These are phyloP conservation scores for Cicer judaicum DNA, from an alignment of 306 rosid genomes.

Conservation along the genomic window DNA sequence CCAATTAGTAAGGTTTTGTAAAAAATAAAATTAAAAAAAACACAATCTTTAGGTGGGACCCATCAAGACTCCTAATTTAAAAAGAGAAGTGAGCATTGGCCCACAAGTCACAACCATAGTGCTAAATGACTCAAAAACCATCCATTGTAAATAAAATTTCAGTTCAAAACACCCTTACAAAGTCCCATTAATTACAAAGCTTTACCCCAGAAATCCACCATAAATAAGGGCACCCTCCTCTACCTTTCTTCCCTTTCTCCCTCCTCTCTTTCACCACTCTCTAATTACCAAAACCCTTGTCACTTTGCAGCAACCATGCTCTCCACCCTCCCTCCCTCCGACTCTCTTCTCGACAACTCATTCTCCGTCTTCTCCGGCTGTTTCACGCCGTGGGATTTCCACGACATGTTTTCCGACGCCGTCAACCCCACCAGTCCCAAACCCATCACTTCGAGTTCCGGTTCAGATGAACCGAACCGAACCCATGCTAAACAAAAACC, in stretches of 20 bases:
- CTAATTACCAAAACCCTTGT: slow-evolving; percentile 36
- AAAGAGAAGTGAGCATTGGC: slow-evolving; percentile 24
- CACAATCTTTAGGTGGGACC: slow-evolving; percentile 43
- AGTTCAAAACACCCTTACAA: slow-evolving; percentile 47
- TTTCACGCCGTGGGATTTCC: slow-evolving; percentile 62
- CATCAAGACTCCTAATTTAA: slow-evolving; percentile 16
- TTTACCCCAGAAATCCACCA: not conserved
- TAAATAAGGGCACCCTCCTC: slow-evolving; percentile 62
- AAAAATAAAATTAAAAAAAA: too few relatives aligned
- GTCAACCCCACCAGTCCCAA: slow-evolving; percentile 40
- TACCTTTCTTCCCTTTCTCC: slow-evolving; percentile 87
- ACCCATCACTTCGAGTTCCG: slow-evolving; percentile 49
- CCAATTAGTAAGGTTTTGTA: not conserved
- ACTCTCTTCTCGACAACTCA: slow-evolving; percentile 53
- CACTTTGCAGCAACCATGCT: slow-evolving; percentile 55
- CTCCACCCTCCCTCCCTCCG: slow-evolving; percentile 58
- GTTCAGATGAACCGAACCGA: slow-evolving; percentile 48
- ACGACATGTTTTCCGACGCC: slow-evolving; percentile 39
- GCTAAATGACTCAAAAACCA: slow-evolving; percentile 78
- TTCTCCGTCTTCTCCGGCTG: slow-evolving; percentile 52
- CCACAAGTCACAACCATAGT: slow-evolving; percentile 48
- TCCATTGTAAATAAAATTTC: slow-evolving; percentile 1
- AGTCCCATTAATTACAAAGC: not conserved
- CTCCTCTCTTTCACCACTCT: slow-evolving; percentile 50
- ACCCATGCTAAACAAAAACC: slow-evolving; percentile 25